Base-by-base conservation (phyloP, 805 yeast genomes). In the Nakazawaea ishiwadae region DNA sequence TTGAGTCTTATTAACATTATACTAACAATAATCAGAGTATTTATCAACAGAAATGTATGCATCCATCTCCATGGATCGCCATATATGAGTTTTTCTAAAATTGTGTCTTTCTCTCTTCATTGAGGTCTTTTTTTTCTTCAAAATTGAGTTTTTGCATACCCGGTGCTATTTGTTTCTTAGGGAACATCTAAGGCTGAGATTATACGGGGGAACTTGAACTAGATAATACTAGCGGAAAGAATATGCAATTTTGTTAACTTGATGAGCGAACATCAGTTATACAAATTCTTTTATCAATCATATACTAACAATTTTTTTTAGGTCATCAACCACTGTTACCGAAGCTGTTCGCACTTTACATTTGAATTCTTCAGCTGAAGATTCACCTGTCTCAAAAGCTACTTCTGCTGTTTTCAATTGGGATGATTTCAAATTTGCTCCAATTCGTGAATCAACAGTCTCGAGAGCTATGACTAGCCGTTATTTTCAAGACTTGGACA, bases 401-500 rank as follows among this genome's bases (percentile, higher is more conserved):
- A 54, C 56, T 15, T 36, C 52, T 18, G 55, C 63, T 11, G 61
- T 51, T 34, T 56, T 49, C 39, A 81, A 80, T 56, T 83, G 91
- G 91, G 76, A 79, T 12, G 65, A 67, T 34, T 83, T 83, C 63
- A 63, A 71, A 51, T 83, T 83, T 62, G 73, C 78, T 11, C 88
- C 88, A 42, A 83, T 83, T 52, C 71, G 89, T 45, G 91, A 83
- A 64, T 78, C 87, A 6, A 79, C 84, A 2, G 90, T 84, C 26
- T 80, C 89, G 7, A 73, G 90, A 47, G 91, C 90, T 26, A 83
- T 83, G 90, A 82, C 89, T 32, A 68, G 66, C 45, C 75, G 90
- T 49, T 83, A 83, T 63, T 83, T 81, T 56, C 72, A 75, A 28
- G 90, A 83, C 55, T 60, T 83, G 54, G 84, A 83, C 67, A 79